Percentiles rank a stretch among this genome's conserved stretches.
These are phyloP conservation scores for Davidsoniella eucalypti DNA, from an alignment of 2,329 filamentous ascomycete genomes.

Conservation along the genomic window DNA sequence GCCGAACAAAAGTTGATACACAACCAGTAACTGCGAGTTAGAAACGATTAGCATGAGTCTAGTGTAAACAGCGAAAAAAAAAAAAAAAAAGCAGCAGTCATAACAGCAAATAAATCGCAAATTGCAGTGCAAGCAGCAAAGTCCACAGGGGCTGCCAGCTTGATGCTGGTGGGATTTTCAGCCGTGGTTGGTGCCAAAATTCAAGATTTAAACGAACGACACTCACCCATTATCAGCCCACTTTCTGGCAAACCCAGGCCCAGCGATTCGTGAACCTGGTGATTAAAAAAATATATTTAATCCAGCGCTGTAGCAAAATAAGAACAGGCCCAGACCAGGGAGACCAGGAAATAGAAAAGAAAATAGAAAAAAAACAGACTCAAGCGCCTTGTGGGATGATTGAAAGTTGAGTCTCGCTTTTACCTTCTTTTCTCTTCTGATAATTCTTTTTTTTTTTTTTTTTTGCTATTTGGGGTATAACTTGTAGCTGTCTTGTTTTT, in stretches of 20 bases:
- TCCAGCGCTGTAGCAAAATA: conserved; percentile 1
- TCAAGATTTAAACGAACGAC: conserved; percentile 10
- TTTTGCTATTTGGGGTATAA: background rate
- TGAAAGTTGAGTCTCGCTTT: background rate
- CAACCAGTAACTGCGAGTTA: background rate
- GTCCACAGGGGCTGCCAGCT: background rate
- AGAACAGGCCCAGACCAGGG: background rate
- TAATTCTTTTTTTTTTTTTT: background rate
- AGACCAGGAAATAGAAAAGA: background rate
- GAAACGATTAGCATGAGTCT: background rate
- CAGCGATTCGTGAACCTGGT: background rate
- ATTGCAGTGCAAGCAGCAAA: background rate
- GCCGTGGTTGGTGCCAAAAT: conserved; percentile 2
- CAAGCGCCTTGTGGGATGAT: background rate
- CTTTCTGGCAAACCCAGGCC: conserved; percentile 7
- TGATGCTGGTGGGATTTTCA: background rate
- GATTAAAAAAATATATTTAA: background rate
- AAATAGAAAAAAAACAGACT: background rate
- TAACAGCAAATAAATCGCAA: background rate
- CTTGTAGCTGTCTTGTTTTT: background rate
- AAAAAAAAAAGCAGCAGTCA: background rate
- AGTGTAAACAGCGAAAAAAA: background rate
- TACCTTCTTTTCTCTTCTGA: background rate
- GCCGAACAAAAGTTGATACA: no score
- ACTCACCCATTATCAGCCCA: conserved; percentile 12